phyloP scores from a whole-genome alignment of 768 basidiomycete species.

The Hygrophorus pudorinus region DNA sequence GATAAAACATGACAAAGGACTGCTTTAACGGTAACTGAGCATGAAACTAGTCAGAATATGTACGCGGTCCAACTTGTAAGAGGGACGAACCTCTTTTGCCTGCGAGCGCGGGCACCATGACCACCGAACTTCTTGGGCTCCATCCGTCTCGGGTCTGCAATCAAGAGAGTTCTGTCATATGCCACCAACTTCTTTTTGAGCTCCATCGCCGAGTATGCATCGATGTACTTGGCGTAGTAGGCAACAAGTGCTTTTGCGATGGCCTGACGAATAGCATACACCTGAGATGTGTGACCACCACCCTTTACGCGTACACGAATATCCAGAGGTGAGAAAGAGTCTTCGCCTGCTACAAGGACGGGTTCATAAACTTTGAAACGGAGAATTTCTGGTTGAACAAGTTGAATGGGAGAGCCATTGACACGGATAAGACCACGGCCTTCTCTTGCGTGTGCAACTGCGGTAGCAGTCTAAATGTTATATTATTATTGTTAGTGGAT shows the following conservation, averaged over 20 bases:
- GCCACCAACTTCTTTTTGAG: constrained; percentile 96
- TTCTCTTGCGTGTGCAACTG: constrained; percentile 94
- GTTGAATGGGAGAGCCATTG: constrained; percentile 93
- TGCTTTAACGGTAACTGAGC: constrained; percentile 1
- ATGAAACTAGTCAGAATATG: background rate
- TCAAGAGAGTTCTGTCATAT: constrained; percentile 86
- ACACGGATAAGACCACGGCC: constrained; percentile 94
- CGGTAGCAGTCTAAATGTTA: constrained; percentile 93
- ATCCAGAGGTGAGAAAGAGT: constrained; percentile 79
- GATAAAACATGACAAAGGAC: background rate
- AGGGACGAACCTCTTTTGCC: constrained; percentile 80
- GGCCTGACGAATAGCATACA: constrained; percentile 98
- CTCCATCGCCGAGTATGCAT: constrained; percentile 94
- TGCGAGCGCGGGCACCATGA: constrained; percentile 93
- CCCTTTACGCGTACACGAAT: constrained; percentile 98
- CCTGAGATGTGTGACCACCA: constrained; percentile 98
- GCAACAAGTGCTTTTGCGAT: constrained; percentile 97
- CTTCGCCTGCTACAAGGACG: constrained; percentile 87
- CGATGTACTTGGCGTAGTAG: constrained; percentile 97
- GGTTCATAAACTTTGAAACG: constrained; percentile 99
- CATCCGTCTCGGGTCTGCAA: constrained; percentile 93
- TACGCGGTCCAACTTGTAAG: background rate
- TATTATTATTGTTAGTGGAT: background rate
- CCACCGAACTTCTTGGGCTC: constrained; percentile 99
- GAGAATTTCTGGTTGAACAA: constrained; percentile 90